These are phyloP conservation scores for Psilocybe subaeruginosa DNA, from an alignment of 768 basidiomycete species.

Conservation along the genomic window DNA sequence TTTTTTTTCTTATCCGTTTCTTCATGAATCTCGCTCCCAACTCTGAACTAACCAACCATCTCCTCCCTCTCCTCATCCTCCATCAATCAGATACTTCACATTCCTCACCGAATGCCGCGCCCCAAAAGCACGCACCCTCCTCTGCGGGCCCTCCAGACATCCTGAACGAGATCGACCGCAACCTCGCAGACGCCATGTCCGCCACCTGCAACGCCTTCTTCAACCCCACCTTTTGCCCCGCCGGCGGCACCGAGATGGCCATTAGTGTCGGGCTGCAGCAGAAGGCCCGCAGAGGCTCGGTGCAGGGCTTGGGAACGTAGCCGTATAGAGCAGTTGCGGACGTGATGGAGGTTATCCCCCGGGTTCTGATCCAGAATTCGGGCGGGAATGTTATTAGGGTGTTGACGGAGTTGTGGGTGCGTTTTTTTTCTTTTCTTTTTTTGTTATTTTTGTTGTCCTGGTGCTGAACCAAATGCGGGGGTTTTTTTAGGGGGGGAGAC, in stretches of 20 bases:
- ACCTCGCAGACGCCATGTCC: slow-evolving; percentile 96
- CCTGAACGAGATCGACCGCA: slow-evolving; percentile 96
- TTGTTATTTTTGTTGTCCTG: background rate
- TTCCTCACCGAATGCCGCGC: slow-evolving; percentile 88
- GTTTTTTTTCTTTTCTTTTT: slow-evolving; percentile 23
- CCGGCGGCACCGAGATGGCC: slow-evolving; percentile 98
- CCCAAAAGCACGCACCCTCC: slow-evolving; percentile 97
- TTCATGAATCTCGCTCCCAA: too few species aligned
- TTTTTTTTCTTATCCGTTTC: too few species aligned
- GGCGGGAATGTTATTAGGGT: slow-evolving; percentile 95
- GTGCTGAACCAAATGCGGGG: background rate
- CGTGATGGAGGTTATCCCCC: slow-evolving; percentile 95
- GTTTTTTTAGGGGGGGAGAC: background rate
- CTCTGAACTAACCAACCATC: background rate
- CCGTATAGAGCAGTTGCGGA: slow-evolving; percentile 93
- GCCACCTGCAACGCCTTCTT: too few species aligned
- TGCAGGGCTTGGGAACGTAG: slow-evolving; percentile 80
- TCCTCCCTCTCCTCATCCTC: background rate
- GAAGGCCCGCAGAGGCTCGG: slow-evolving; percentile 73
- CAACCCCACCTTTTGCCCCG: slow-evolving; percentile 85
- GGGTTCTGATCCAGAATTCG: slow-evolving; percentile 92
- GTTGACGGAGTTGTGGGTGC: slow-evolving; percentile 88
- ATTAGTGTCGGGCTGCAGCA: slow-evolving; percentile 85
- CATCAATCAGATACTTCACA: slow-evolving; percentile 78
- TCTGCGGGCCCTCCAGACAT: slow-evolving; percentile 98